phyloP scores from a whole-genome alignment of 2,329 filamentous ascomycete species.

The Xylariaceae sp. region DNA sequence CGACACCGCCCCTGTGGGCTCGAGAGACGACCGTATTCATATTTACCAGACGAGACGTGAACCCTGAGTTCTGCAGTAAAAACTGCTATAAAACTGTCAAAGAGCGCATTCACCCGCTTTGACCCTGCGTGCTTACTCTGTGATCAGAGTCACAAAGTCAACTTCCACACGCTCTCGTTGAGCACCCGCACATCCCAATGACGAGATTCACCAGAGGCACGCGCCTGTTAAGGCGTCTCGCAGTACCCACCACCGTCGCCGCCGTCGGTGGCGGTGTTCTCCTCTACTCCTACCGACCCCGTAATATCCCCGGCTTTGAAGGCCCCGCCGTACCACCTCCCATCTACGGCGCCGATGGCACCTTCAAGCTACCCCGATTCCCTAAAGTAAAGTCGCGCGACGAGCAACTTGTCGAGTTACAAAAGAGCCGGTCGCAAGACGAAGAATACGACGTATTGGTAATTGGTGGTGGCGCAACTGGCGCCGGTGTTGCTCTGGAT shows the following conservation, averaged over 20 bases:
- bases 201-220: slow-evolving; percentile 30
- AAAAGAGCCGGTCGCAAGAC: slow-evolving; percentile 39
- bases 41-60: not conserved
- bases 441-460: slow-evolving; percentile 63
- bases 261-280: slow-evolving; percentile 41
- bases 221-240: slow-evolving; percentile 39
- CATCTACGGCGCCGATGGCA: slow-evolving; percentile 62
- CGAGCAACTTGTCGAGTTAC: slow-evolving; percentile 60
- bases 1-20: not conserved
- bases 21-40: not conserved
- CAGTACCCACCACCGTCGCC: slow-evolving; percentile 39
- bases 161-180: slow-evolving; percentile 5
- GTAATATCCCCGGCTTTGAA: slow-evolving; percentile 66
- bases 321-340: slow-evolving; percentile 65
- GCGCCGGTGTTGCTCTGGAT: slow-evolving; percentile 65
- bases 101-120: not conserved
- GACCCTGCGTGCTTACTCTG: not conserved
- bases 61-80: not conserved
- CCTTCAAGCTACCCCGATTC: slow-evolving; percentile 61
- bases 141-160: slow-evolving; percentile 4
- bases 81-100: not conserved
- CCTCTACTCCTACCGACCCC: slow-evolving; percentile 58
- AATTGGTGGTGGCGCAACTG: slow-evolving; percentile 67
- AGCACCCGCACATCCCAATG: slow-evolving; percentile 21
- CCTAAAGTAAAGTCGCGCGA: slow-evolving; percentile 56